Evolutionary conservation across 192 early-diverging fungal species (phyloP).

Genomic region (Coemansia sp.): DNA sequence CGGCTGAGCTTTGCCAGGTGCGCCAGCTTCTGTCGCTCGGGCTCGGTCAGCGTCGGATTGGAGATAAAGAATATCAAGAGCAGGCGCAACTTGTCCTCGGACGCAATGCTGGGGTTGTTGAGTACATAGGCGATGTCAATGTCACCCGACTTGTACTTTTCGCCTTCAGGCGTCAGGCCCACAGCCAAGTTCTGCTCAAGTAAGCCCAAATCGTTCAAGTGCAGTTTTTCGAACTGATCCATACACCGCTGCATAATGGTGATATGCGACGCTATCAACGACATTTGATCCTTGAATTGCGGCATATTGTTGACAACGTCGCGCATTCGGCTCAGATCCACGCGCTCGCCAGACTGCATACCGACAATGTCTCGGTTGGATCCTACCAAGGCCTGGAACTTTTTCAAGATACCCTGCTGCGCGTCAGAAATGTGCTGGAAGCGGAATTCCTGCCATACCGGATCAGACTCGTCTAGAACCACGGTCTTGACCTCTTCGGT

Average conservation of each 20-base stretch:
- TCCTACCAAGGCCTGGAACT: slow-evolving; percentile 46
- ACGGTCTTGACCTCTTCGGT: slow-evolving; percentile 36
- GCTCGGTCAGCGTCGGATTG: slow-evolving; percentile 44
- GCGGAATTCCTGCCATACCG: slow-evolving; percentile 57
- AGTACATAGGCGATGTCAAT: slow-evolving; percentile 50
- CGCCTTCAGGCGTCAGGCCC: slow-evolving; percentile 54
- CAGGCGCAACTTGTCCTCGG: slow-evolving; percentile 48
- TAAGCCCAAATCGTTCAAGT: slow-evolving; percentile 47
- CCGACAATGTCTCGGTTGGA: slow-evolving; percentile 45
- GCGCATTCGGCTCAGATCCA: slow-evolving; percentile 43
- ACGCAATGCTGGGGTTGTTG: slow-evolving; percentile 45
- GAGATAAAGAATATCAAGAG: slow-evolving; percentile 47
- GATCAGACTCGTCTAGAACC: slow-evolving; percentile 46
- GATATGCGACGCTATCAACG: slow-evolving; percentile 54
- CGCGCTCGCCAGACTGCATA: slow-evolving; percentile 38
- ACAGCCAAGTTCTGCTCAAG: slow-evolving; percentile 58
- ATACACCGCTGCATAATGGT: slow-evolving; percentile 56
- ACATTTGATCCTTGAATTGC: slow-evolving; percentile 52
- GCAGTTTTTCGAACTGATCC: slow-evolving; percentile 50
- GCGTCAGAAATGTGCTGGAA: slow-evolving; percentile 58
- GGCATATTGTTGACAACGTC: slow-evolving; percentile 52
- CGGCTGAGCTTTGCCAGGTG: slow-evolving; percentile 48
- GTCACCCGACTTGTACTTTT: slow-evolving; percentile 43
- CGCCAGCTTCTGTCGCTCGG: slow-evolving; percentile 48
- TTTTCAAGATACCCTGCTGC: slow-evolving; percentile 46